Evolutionary conservation across 2,329 filamentous ascomycete genomes (phyloP).

Genomic region (Phoma sp.): DNA sequence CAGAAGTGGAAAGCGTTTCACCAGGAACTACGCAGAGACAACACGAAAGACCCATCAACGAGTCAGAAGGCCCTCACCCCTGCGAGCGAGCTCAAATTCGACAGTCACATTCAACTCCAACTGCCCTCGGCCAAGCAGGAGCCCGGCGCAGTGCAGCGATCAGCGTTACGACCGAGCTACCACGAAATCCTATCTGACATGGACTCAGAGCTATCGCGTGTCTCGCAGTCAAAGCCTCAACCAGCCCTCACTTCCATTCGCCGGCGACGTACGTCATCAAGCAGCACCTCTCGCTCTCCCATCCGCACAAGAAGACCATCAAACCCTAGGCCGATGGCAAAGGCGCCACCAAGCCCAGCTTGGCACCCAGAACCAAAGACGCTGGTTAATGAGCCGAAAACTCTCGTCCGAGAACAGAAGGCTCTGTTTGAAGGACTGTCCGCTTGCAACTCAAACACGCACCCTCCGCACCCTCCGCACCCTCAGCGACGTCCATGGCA

Average conservation of each 20-base stretch:
- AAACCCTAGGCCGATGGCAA: constrained; percentile 20
- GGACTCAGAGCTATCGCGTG: constrained; percentile 36
- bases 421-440: constrained; percentile 27
- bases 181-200: constrained; percentile 40
- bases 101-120: constrained; percentile 43
- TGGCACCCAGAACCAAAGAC: constrained; percentile 23
- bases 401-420: constrained; percentile 19
- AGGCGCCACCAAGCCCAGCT: constrained; percentile 20
- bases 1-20: constrained; percentile 76
- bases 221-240: constrained; percentile 25
- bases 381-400: constrained; percentile 12
- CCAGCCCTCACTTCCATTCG: constrained; percentile 20
- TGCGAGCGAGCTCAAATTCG: constrained; percentile 38
- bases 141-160: constrained; percentile 11
- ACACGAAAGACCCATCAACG: background rate
- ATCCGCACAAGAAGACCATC: constrained; percentile 28
- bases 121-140: constrained; percentile 25
- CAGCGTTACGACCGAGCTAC: constrained; percentile 28
- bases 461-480: constrained; percentile 4
- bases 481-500: constrained; percentile 7
- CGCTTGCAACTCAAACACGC: constrained; percentile 14
- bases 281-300: constrained; percentile 27
- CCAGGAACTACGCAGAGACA: constrained; percentile 49
- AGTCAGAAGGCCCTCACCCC: constrained; percentile 6
- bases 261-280: constrained; percentile 32